Evolutionary conservation across 768 basidiomycete species (phyloP).

Genomic region (Auriscalpium microsporum): DNA sequence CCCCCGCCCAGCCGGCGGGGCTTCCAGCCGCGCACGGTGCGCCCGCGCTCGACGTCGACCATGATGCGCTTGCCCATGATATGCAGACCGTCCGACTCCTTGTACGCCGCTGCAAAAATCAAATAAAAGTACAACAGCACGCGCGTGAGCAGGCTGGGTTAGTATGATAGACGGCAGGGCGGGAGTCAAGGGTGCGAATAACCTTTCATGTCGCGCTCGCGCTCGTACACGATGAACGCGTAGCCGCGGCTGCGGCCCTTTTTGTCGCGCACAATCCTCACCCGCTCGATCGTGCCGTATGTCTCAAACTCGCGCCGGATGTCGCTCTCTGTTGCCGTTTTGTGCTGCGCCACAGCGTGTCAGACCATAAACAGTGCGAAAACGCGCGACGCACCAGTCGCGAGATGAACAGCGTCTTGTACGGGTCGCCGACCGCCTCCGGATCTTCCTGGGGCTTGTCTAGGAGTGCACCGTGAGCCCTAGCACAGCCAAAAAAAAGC

Average conservation of each 20-base stretch:
- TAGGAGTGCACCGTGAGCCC: conserved; percentile 23
- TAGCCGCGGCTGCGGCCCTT: conserved; percentile 85
- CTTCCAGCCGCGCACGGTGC: conserved; percentile 98
- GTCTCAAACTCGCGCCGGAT: conserved; percentile 92
- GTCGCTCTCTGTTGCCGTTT: conserved; percentile 85
- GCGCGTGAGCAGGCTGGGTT: conserved; percentile 17
- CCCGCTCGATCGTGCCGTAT: conserved; percentile 90
- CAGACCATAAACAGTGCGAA: not conserved
- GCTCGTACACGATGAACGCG: conserved; percentile 95
- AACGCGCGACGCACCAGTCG: conserved; percentile 52
- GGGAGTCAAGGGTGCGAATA: conserved; percentile 14
- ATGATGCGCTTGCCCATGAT: conserved; percentile 95
- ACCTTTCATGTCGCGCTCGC: conserved; percentile 99
- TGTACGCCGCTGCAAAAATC: conserved; percentile 68
- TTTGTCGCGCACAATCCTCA: conserved; percentile 87
- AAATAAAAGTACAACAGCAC: conserved; percentile 13
- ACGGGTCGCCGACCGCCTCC: conserved; percentile 91
- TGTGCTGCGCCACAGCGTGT: conserved; percentile 51
- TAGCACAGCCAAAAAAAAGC: conserved; percentile 1
- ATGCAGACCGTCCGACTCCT: conserved; percentile 94
- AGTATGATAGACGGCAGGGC: conserved; percentile 7
- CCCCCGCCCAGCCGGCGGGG: conserved; percentile 95
- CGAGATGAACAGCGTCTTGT: conserved; percentile 96
- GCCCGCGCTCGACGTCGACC: conserved; percentile 96
- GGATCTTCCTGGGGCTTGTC: conserved; percentile 91